phyloP scores from a whole-genome alignment of 768 basidiomycete genomes.

The Mycena vulgaris region DNA sequence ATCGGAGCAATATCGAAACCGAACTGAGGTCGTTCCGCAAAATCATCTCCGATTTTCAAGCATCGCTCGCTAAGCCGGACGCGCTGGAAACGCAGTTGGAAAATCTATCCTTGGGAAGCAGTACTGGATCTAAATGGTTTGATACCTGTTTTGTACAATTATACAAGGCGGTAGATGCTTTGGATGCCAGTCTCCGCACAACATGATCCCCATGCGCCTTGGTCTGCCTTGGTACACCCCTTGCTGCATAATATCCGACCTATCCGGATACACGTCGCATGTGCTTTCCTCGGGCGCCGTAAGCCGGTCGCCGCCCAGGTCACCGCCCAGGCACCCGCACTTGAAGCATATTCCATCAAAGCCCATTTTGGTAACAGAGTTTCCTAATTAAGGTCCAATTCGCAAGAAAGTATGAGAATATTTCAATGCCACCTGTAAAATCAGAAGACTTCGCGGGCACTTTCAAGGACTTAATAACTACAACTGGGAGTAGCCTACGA shows the following conservation, averaged over 20 bases:
- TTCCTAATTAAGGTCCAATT: too few relatives aligned
- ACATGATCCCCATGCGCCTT: slow-evolving; percentile 31
- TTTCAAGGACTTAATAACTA: too few relatives aligned
- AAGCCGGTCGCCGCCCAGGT: not conserved
- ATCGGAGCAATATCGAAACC: slow-evolving; percentile 55
- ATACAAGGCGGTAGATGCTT: slow-evolving; percentile 54
- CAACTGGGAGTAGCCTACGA: slow-evolving; percentile 1
- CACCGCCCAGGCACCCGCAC: too few relatives aligned
- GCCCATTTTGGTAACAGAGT: too few relatives aligned
- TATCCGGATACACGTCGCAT: not conserved
- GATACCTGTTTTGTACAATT: slow-evolving; percentile 76
- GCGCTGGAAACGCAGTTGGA: slow-evolving; percentile 51
- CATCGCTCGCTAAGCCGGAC: slow-evolving; percentile 39
- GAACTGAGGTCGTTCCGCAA: slow-evolving; percentile 57
- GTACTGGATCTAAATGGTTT: slow-evolving; percentile 72
- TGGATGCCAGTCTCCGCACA: slow-evolving; percentile 47
- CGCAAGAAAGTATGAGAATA: not conserved
- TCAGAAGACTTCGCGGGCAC: too few relatives aligned
- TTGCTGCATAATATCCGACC: slow-evolving; percentile 26
- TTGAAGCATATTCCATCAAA: not conserved
- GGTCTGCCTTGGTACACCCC: slow-evolving; percentile 20
- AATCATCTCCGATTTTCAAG: slow-evolving; percentile 56
- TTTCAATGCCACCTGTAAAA: too few relatives aligned
- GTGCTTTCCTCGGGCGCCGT: not conserved
- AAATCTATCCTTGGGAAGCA: slow-evolving; percentile 47